Conservation (phyloP, 495 filamentous ascomycete genomes). For the Penicillium tannophilum region DNA sequence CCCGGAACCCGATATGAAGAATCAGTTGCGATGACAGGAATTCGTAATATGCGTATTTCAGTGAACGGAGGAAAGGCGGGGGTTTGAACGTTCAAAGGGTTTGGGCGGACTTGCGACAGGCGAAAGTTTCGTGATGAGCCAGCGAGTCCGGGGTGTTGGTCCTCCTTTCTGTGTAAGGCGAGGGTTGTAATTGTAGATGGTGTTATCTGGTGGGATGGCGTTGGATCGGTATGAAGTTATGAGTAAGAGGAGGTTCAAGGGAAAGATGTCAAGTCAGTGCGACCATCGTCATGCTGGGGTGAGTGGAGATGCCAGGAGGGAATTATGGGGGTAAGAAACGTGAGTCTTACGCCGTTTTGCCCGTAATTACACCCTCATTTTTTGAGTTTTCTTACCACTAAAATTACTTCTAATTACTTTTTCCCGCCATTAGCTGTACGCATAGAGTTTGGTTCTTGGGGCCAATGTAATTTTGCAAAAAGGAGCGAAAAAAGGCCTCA, state of each 20-base stretch:
- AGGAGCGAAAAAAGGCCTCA: background rate
- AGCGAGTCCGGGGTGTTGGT: background rate
- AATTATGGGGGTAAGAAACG: conserved; percentile 25
- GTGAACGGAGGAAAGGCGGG: conserved; percentile 10
- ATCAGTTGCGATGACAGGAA: conserved; percentile 12
- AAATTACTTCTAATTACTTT: background rate
- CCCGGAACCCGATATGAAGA: background rate
- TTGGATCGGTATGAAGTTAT: too few species aligned
- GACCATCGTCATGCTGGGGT: conserved; percentile 35
- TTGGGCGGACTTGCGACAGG: conserved; percentile 17
- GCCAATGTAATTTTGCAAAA: conserved; percentile 12
- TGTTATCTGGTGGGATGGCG: background rate
- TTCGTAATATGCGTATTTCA: conserved; percentile 6
- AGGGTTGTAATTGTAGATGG: background rate
- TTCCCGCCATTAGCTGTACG: background rate
- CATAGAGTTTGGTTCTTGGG: conserved; percentile 6
- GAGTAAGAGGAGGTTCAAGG: conserved; percentile 4
- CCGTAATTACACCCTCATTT: conserved; percentile 18
- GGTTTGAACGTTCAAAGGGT: conserved; percentile 18
- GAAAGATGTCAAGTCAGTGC: conserved; percentile 21
- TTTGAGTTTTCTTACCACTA: conserved; percentile 9
- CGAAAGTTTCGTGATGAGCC: conserved; percentile 13
- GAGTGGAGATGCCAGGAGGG: conserved; percentile 38
- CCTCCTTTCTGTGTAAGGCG: background rate
- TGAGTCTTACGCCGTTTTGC: conserved; percentile 8